Conservation (phyloP, 1,284 basidiomycete species). For the Heterobasidion parviporum region DNA sequence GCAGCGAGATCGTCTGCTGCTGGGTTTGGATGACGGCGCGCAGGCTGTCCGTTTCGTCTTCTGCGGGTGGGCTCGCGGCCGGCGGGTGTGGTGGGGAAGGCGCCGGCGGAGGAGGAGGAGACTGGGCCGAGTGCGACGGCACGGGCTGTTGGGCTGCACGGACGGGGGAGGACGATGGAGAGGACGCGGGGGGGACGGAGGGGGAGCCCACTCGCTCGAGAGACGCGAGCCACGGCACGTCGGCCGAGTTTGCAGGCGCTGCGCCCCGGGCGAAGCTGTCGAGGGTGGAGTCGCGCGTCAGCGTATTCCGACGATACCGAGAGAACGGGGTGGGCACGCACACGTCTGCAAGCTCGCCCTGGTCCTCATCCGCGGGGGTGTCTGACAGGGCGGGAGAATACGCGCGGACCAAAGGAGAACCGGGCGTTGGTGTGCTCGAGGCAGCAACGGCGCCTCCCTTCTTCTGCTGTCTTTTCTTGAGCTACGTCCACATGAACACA, state of each 20-base stretch:
- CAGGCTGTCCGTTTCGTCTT: slow-evolving; percentile 19
- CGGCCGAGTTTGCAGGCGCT: slow-evolving; percentile 1
- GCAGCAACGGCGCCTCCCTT: slow-evolving; percentile 32
- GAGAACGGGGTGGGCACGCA: slow-evolving; percentile 1
- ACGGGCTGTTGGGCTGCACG: background rate
- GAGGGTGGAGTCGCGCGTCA: background rate
- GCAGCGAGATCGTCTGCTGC: slow-evolving; percentile 53
- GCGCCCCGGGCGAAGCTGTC: slow-evolving; percentile 19
- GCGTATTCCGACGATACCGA: background rate
- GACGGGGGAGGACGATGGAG: slow-evolving; percentile 5
- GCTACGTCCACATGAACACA: slow-evolving; percentile 47
- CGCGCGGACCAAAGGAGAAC: slow-evolving; percentile 14
- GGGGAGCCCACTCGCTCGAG: slow-evolving; percentile 39
- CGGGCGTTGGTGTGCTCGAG: slow-evolving; percentile 29
- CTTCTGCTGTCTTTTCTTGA: slow-evolving; percentile 56
- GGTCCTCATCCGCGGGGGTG: slow-evolving; percentile 12
- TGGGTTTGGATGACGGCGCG: slow-evolving; percentile 37
- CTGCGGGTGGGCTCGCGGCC: background rate
- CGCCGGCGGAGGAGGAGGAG: slow-evolving; percentile 12
- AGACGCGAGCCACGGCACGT: slow-evolving; percentile 44
- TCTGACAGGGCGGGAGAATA: slow-evolving; percentile 12
- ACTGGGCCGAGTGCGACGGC: slow-evolving; percentile 4
- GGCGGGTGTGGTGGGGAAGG: slow-evolving; percentile 8
- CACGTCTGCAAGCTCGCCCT: slow-evolving; percentile 5
- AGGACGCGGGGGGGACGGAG: slow-evolving; percentile 8